A percentile compares a stretch with the other conserved stretches of the same genome.
phyloP scores from a whole-genome alignment of 2,329 filamentous ascomycete species.

The Cylindrodendrum hubeiense region DNA sequence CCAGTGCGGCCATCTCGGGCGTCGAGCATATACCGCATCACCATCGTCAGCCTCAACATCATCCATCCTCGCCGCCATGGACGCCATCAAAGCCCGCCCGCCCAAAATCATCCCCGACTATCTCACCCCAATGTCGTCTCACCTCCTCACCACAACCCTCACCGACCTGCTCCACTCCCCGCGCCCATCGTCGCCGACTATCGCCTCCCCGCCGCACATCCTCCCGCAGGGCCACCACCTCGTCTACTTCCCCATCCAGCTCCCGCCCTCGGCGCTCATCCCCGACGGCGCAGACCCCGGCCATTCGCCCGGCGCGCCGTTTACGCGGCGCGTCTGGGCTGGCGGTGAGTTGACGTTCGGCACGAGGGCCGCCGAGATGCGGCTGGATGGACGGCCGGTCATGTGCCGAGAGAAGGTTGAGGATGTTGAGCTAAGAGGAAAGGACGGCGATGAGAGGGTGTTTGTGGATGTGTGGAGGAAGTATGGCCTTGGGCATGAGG shows the following conservation, averaged over 20 bases:
- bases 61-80: slow-evolving; percentile 29
- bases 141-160: slow-evolving; percentile 75
- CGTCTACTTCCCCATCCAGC: slow-evolving; percentile 85
- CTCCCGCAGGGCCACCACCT: slow-evolving; percentile 82
- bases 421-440: slow-evolving; percentile 51
- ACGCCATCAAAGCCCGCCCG: slow-evolving; percentile 42
- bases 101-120: slow-evolving; percentile 57
- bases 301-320: slow-evolving; percentile 80
- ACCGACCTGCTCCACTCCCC: slow-evolving; percentile 61
- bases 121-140: slow-evolving; percentile 69
- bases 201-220: slow-evolving; percentile 41
- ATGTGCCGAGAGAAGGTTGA: slow-evolving; percentile 61
- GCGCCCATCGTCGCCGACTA: slow-evolving; percentile 27
- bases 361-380: slow-evolving; percentile 39
- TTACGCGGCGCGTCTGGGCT: slow-evolving; percentile 87
- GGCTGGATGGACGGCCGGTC: slow-evolving; percentile 54
- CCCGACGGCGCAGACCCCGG: slow-evolving; percentile 87
- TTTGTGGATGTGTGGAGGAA: slow-evolving; percentile 64
- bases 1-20: slow-evolving; percentile 12
- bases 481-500: slow-evolving; percentile 52
- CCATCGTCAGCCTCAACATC: slow-evolving; percentile 3
- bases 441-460: slow-evolving; percentile 56
- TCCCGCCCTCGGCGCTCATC: slow-evolving; percentile 72
- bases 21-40: slow-evolving; percentile 20
- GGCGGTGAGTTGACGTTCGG: slow-evolving; percentile 78